Evolutionary conservation across 495 filamentous ascomycete genomes (phyloP).

Genomic region (Penicillium malachiteum): DNA sequence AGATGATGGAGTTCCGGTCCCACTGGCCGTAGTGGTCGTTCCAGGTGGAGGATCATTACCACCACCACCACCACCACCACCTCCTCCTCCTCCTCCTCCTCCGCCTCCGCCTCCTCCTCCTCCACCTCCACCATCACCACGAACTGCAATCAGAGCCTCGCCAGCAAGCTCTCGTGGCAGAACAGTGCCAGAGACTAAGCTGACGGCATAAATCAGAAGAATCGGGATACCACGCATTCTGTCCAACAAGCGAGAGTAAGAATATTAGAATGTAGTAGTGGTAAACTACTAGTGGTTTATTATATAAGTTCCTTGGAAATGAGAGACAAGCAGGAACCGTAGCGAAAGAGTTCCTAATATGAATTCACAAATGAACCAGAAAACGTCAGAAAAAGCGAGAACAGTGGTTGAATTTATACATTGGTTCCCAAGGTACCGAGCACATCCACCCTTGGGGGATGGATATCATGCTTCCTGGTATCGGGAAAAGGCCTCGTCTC

Average conservation of each 20-base stretch:
- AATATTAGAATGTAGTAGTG: conserved; percentile 3
- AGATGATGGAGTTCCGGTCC: neutral
- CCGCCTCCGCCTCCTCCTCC: too few species aligned
- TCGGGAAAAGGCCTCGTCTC: neutral
- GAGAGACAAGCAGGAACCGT: conserved; percentile 24
- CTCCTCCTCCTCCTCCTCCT: too few species aligned
- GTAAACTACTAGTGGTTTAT: neutral
- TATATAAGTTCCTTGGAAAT: conserved; percentile 5
- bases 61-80: too few species aligned
- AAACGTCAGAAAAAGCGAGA: conserved; percentile 1
- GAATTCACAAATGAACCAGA: conserved; percentile 4
- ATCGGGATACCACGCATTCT: conserved; percentile 21
- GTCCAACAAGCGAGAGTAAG: conserved; percentile 13
- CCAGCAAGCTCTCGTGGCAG: conserved; percentile 2
- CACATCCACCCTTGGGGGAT: neutral
- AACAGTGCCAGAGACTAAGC: conserved; percentile 21
- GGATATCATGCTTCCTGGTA: neutral
- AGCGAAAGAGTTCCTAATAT: conserved; percentile 30
- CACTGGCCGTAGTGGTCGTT: conserved; percentile 10
- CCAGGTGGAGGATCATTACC: conserved; percentile 2
- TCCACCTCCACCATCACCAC: neutral
- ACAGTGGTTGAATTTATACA: conserved; percentile 11
- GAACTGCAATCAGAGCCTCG: neutral
- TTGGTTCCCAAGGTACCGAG: neutral
- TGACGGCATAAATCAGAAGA: conserved; percentile 21